These are phyloP conservation scores for Emericellopsis cladophorae DNA, from an alignment of 2,329 filamentous ascomycete genomes.

Conservation along the genomic window DNA sequence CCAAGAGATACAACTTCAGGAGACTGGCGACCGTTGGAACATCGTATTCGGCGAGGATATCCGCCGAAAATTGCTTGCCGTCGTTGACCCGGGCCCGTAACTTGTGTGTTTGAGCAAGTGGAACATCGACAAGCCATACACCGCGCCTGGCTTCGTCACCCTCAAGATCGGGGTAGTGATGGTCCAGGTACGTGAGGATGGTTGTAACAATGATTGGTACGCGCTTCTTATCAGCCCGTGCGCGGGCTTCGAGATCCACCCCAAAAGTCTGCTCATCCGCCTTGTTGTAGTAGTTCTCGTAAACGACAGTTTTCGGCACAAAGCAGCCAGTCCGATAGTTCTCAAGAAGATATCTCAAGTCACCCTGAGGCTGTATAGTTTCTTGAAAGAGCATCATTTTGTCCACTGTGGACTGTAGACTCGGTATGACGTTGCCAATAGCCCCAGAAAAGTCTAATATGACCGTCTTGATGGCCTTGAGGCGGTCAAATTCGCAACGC, in stretches of 20 bases:
- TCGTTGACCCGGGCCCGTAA: constrained; percentile 76
- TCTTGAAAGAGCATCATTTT: constrained; percentile 99
- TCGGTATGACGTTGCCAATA: constrained; percentile 95
- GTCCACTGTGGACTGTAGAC: constrained; percentile 87
- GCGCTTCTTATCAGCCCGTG: constrained; percentile 86
- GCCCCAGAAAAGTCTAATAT: constrained; percentile 95
- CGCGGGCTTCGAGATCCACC: constrained; percentile 91
- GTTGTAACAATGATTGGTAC: constrained; percentile 88
- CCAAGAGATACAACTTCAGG: constrained; percentile 86
- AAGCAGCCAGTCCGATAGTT: constrained; percentile 95
- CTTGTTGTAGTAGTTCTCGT: constrained; percentile 98
- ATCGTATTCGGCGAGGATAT: constrained; percentile 77
- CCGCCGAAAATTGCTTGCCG: constrained; percentile 64
- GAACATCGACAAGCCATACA: constrained; percentile 92
- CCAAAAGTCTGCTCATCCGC: constrained; percentile 97
- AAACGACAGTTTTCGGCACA: constrained; percentile 77
- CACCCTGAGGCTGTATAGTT: constrained; percentile 85
- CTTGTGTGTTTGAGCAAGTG: constrained; percentile 71
- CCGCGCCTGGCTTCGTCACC: constrained; percentile 84
- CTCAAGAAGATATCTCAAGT: constrained; percentile 86
- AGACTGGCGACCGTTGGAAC: constrained; percentile 88
- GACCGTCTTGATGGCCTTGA: constrained; percentile 97
- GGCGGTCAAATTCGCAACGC: constrained; percentile 86
- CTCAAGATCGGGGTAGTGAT: constrained; percentile 94
- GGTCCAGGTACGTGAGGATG: constrained; percentile 87